Percentiles rank a stretch among this genome's conserved stretches.
These are phyloP conservation scores for Ophiosphaerella narmari DNA, from an alignment of 2,329 filamentous ascomycete genomes.

Conservation along the genomic window DNA sequence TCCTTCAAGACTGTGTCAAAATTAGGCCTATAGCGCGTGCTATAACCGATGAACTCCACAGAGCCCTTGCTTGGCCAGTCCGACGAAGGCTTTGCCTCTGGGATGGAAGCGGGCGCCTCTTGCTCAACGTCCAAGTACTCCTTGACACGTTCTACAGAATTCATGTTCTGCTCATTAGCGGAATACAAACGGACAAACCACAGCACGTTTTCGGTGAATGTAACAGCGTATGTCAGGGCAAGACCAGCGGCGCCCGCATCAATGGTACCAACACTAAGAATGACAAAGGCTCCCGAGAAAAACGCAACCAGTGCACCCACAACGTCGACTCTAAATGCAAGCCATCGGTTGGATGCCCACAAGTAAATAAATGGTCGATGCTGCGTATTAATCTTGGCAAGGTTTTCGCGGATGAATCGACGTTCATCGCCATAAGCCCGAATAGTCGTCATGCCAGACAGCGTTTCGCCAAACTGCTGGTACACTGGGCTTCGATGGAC, in stretches of 20 bases:
- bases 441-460: conserved; percentile 94
- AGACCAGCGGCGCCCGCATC: conserved; percentile 92
- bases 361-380: conserved; percentile 93
- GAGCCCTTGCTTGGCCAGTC: conserved; percentile 86
- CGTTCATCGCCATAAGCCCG: conserved; percentile 93
- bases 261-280: conserved; percentile 78
- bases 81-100: conserved; percentile 74
- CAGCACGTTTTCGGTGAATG: conserved; percentile 93
- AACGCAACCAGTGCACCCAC: conserved; percentile 91
- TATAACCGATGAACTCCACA: conserved; percentile 87
- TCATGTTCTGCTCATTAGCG: conserved; percentile 99
- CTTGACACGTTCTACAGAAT: conserved; percentile 95
- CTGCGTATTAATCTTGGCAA: conserved; percentile 85
- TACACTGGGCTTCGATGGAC: conserved; percentile 93
- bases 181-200: conserved; percentile 96
- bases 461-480: conserved; percentile 95
- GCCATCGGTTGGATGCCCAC: conserved; percentile 97
- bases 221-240: conserved; percentile 92
- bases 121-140: conserved; percentile 97
- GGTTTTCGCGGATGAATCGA: conserved; percentile 90
- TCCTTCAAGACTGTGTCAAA: conserved; percentile 84
- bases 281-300: conserved; percentile 89
- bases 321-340: conserved; percentile 88
- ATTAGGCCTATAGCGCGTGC: conserved; percentile 84
- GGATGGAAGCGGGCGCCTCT: conserved; percentile 78